phyloP scores from a whole-genome alignment of 1,139 yeast species.

The Sugiyamaella novakii region DNA sequence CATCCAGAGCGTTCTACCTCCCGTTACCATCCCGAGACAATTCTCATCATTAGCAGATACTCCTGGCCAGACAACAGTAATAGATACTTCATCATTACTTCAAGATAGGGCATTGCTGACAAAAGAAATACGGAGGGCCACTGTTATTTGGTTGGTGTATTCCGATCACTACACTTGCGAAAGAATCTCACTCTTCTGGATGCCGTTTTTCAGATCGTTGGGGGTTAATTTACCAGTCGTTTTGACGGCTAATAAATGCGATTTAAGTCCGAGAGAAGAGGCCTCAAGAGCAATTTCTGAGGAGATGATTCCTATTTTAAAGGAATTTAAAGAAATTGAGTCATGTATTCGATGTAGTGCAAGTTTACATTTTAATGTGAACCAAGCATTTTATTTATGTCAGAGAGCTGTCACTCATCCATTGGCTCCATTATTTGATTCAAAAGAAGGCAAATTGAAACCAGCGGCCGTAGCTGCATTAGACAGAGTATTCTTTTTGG shows the following conservation, averaged over 20 bases:
- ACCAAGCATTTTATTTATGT: conserved; percentile 83
- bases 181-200: conserved; percentile 88
- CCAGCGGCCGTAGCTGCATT: conserved; percentile 77
- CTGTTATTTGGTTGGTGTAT: conserved; percentile 90
- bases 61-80: conserved; percentile 61
- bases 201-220: conserved; percentile 85
- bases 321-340: conserved; percentile 92
- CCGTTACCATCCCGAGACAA: conserved; percentile 75
- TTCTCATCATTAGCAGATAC: conserved; percentile 57
- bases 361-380: conserved; percentile 75
- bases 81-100: conserved; percentile 68
- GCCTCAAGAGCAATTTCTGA: conserved; percentile 50
- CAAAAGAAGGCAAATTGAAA: conserved; percentile 82
- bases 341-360: conserved; percentile 90
- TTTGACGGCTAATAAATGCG: conserved; percentile 82
- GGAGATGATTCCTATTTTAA: conserved; percentile 81
- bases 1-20: conserved; percentile 76
- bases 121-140: conserved; percentile 77
- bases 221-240: conserved; percentile 93
- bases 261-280: conserved; percentile 44
- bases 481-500: conserved; percentile 75
- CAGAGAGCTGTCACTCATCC: conserved; percentile 93
- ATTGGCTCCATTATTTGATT: conserved; percentile 88
- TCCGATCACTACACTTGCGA: conserved; percentile 94
- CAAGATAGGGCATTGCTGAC: conserved; percentile 64